Base-by-base conservation (phyloP, 208 protist genomes). In the Eutreptiella sp. region DNA sequence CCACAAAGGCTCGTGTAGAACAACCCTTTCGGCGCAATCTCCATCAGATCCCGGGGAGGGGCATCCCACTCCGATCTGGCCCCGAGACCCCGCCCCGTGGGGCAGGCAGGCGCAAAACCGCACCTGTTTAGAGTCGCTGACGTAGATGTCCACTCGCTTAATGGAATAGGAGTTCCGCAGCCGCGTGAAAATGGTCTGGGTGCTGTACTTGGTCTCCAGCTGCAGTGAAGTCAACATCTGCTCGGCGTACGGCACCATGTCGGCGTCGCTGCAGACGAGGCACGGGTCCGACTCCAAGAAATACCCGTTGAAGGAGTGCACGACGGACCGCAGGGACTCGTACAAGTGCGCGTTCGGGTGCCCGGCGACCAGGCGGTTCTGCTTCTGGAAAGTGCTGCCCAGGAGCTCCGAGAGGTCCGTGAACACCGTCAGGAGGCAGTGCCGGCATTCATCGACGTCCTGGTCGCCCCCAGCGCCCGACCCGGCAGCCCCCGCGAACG, bases 301-400 rank as follows among this genome's bases (percentile, higher is more conserved):
- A 53, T 84, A 87, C 9, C 74, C 79, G n/a, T 86, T 68, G 2
- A 84, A 32, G 14, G 7, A 27, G 5, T 80, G 75, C 9, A 88
- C 21, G 11, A 80, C 41, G 5, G 11, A 14, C 4, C 14, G 31
- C 9, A 88, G 55, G 32, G 48, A 24, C n/a, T 32, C 31, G 47
- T 88, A 88, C 4, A 87, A 39, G 38, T 46, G 33, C 29, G 68
- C 38, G 58, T 83, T 77, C 32, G 81, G 79, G 63, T 88, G 83
- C 35, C 50, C 34, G 4, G 24, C 21, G 27, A 84, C 27, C 2
- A 58, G 16, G 7, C n/a, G 1, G 32, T 68, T 64, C 42, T 71
- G 60, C 27, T 9, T 16, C 2, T 34, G 38, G n/a, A n/a, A n/a
- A n/a, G n/a, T n/a, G n/a, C n/a, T n/a, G n/a, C n/a, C n/a, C n/a